A percentile compares a stretch with the other conserved stretches of the same genome.
Evolutionary conservation across 176 grass and related monocot species (phyloP).

Genomic region (Triticum monococcum): DNA sequence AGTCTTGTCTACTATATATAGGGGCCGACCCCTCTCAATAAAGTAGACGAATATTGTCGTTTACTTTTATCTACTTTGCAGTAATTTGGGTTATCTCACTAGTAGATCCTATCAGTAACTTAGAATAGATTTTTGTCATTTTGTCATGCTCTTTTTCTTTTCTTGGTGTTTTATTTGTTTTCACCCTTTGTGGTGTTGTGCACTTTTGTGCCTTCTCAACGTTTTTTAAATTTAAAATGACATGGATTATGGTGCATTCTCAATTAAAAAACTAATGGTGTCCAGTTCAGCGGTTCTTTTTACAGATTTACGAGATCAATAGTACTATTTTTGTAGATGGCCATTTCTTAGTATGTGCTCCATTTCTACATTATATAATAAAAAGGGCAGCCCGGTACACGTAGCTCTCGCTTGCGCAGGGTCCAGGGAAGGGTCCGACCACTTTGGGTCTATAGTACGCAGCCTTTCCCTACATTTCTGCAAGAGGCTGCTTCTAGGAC

Average conservation of each 20-base stretch:
- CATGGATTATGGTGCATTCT: neutral
- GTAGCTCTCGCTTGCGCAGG: too few species aligned
- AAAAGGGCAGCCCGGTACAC: too few species aligned
- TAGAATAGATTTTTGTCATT: neutral
- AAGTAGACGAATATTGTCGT: neutral
- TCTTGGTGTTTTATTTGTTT: neutral
- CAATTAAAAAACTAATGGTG: neutral
- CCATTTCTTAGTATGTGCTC: neutral
- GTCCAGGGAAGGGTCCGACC: too few species aligned
- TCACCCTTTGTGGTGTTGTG: neutral
- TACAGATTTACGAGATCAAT: constrained; percentile 1
- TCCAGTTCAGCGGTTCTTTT: neutral
- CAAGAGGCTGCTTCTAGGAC: too few species aligned
- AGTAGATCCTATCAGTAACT: neutral
- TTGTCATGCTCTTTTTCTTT: neutral
- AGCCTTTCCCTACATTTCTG: too few species aligned
- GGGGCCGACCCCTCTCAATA: neutral
- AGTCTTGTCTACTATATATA: neutral
- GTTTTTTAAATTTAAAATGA: neutral
- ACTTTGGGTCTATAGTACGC: too few species aligned
- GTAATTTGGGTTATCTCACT: neutral
- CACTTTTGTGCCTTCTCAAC: neutral
- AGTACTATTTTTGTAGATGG: neutral
- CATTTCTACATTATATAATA: neutral
- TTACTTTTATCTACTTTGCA: neutral